Evolutionary conservation across 192 early-diverging fungal genomes (phyloP).

Genomic region (Umbelopsis vinacea): DNA sequence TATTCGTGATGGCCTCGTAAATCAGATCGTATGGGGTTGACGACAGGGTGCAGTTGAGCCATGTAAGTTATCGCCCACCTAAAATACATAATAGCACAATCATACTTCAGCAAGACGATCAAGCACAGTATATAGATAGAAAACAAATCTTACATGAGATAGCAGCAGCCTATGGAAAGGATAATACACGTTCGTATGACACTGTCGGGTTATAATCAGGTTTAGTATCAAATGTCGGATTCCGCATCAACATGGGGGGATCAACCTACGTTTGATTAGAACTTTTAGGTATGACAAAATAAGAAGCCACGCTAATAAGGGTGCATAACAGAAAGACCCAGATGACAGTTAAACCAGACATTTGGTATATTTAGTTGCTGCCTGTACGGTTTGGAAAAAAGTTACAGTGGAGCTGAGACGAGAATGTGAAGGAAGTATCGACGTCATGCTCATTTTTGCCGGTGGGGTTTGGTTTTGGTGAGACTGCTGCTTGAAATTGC

Average conservation of each 20-base stretch:
- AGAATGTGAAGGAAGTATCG: neutral
- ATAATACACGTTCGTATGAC: slow-evolving; percentile 61
- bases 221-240: neutral
- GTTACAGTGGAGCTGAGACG: neutral
- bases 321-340: slow-evolving; percentile 55
- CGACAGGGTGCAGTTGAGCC: slow-evolving; percentile 84
- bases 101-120: slow-evolving; percentile 1
- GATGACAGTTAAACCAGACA: slow-evolving; percentile 59
- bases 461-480: neutral
- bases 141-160: slow-evolving; percentile 59
- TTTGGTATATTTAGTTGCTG: slow-evolving; percentile 25
- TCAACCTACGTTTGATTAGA: slow-evolving; percentile 64
- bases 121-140: slow-evolving; percentile 5
- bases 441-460: neutral
- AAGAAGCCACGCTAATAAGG: slow-evolving; percentile 49
- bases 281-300: slow-evolving; percentile 57
- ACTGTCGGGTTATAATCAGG: slow-evolving; percentile 32
- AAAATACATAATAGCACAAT: slow-evolving; percentile 31
- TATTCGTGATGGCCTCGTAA: slow-evolving; percentile 44
- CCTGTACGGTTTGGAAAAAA: neutral
- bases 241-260: neutral
- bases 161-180: slow-evolving; percentile 62
- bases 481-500: slow-evolving; percentile 22
- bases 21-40: slow-evolving; percentile 74
- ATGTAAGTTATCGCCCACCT: slow-evolving; percentile 91